Evolutionary conservation across 306 rosid species (phyloP).

Genomic region (Quercus wislizeni): DNA sequence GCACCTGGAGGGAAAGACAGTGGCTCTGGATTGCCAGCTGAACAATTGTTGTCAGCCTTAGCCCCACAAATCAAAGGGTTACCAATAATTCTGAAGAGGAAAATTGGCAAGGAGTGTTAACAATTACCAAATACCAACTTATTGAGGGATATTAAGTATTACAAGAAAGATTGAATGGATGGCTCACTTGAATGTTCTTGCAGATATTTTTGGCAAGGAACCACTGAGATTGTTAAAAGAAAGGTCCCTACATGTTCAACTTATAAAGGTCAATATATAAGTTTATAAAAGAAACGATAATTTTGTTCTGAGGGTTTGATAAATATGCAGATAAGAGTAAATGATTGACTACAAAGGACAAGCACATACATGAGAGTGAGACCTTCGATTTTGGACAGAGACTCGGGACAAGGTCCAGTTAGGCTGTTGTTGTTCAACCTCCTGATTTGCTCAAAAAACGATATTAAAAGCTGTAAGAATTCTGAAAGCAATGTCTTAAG

Average conservation of each 20-base stretch:
- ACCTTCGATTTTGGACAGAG: conserved; percentile 72
- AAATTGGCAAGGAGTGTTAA: conserved; percentile 5
- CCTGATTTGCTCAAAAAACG: conserved; percentile 55
- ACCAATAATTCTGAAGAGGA: conserved; percentile 67
- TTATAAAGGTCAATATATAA: conserved; percentile 2
- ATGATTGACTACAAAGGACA: conserved; percentile 13
- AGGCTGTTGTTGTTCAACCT: conserved; percentile 93
- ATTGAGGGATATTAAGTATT: not conserved
- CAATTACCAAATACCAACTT: conserved; percentile 4
- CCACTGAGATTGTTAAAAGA: conserved; percentile 93
- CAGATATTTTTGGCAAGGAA: conserved; percentile 75
- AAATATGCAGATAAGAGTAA: not conserved
- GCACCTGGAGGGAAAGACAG: conserved; percentile 79
- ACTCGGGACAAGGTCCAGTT: conserved; percentile 75
- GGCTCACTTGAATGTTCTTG: conserved; percentile 94
- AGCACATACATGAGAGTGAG: conserved; percentile 86
- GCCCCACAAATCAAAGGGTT: conserved; percentile 91
- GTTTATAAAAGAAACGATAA: conserved; percentile 8
- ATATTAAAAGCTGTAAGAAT: conserved; percentile 21
- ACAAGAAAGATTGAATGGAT: conserved; percentile 2
- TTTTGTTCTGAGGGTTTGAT: not conserved
- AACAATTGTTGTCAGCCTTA: conserved; percentile 65
- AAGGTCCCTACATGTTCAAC: conserved; percentile 65
- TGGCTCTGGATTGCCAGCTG: conserved; percentile 83
- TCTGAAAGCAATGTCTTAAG: conserved; percentile 7